Conservation (phyloP, 768 basidiomycete species). For the Albatrellus ellisii region DNA sequence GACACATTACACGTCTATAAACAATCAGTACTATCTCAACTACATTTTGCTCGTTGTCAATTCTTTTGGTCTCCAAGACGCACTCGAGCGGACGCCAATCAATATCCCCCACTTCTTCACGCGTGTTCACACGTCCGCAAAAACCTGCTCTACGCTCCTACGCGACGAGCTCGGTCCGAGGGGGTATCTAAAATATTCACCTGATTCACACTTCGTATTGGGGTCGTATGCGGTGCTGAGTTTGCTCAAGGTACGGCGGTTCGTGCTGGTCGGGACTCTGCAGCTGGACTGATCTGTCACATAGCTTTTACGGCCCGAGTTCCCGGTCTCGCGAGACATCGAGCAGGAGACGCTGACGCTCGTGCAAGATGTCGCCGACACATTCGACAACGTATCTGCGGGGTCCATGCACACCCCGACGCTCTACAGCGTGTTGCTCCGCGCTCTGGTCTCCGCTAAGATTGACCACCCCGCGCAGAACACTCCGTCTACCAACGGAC, state of each 20-base stretch:
- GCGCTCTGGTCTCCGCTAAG: conserved; percentile 55
- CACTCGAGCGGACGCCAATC: conserved; percentile 63
- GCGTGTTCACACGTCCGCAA: conserved; percentile 61
- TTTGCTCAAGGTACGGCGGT: conserved; percentile 62
- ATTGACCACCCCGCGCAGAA: conserved; percentile 17
- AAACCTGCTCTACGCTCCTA: conserved; percentile 54
- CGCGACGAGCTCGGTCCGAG: conserved; percentile 68
- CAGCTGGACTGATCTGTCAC: conserved; percentile 1
- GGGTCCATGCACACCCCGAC: conserved; percentile 81
- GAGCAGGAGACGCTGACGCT: conserved; percentile 59
- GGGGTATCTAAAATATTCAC: conserved; percentile 71
- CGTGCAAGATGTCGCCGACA: conserved; percentile 71
- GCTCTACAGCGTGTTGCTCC: conserved; percentile 75
- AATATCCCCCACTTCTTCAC: conserved; percentile 80
- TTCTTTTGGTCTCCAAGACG: conserved; percentile 93
- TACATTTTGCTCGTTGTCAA: conserved; percentile 84
- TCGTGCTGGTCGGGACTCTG: not conserved
- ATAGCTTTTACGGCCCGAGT: conserved; percentile 75
- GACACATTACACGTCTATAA: too few relatives aligned
- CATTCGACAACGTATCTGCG: conserved; percentile 65
- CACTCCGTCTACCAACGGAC: too few relatives aligned
- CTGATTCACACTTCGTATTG: conserved; percentile 87
- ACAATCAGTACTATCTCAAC: conserved; percentile 75
- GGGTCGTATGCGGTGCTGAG: conserved; percentile 88
- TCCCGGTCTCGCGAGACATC: conserved; percentile 60